These are phyloP conservation scores for Cinchona pubescens DNA, from an alignment of 257 asterid genomes.

Conservation along the genomic window DNA sequence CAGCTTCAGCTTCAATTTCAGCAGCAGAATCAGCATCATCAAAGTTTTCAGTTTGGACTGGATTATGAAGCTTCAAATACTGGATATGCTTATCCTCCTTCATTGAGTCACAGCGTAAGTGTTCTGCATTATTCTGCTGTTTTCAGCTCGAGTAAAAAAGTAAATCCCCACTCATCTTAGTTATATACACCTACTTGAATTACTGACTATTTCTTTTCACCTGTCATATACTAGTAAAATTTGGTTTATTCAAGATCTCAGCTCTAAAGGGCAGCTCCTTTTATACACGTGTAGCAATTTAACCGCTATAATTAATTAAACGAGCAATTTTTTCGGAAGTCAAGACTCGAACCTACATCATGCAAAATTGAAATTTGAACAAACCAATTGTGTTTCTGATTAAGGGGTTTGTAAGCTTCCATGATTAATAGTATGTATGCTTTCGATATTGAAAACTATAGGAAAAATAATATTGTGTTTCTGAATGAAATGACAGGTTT, in stretches of 20 bases:
- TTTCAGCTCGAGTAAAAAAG: neutral
- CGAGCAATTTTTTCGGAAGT: neutral
- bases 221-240: neutral
- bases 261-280: neutral
- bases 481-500: constrained; percentile 38
- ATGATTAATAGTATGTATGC: too few species aligned
- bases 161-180: too few species aligned
- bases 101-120: constrained; percentile 56
- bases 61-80: constrained; percentile 36
- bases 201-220: neutral
- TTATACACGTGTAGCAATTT: neutral
- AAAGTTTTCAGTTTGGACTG: constrained; percentile 38
- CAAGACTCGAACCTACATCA: neutral
- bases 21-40: constrained; percentile 25
- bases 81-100: constrained; percentile 40
- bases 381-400: too few species aligned
- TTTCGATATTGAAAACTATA: too few species aligned
- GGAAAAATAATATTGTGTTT: neutral
- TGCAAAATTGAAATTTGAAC: too few species aligned
- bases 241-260: neutral
- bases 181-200: too few species aligned
- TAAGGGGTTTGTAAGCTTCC: too few species aligned
- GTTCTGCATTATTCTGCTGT: neutral
- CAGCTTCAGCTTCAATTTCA: constrained; percentile 27
- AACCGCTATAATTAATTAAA: neutral